phyloP scores from a whole-genome alignment of 306 rosid genomes.

The Astragalus membranaceus region DNA sequence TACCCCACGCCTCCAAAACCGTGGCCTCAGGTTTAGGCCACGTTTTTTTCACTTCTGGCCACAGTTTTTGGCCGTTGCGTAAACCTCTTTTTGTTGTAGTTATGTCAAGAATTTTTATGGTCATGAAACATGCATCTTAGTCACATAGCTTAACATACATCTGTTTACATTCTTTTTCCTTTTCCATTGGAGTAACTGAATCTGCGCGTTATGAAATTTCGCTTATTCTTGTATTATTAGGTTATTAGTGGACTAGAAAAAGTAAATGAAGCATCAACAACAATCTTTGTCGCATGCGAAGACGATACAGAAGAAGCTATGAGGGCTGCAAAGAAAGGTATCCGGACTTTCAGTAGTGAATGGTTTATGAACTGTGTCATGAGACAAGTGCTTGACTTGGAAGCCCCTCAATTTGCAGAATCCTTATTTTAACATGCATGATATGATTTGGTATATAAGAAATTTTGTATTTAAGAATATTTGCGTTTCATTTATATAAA shows the following conservation, averaged over 20 bases:
- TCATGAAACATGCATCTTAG: conserved; percentile 10
- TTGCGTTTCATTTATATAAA: too few species aligned
- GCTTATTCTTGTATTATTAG: conserved; percentile 25
- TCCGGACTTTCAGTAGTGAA: conserved; percentile 63
- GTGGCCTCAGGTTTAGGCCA: too few species aligned
- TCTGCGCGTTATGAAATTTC: neutral
- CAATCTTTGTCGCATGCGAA: conserved; percentile 66
- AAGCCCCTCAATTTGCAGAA: conserved; percentile 72
- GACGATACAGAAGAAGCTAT: conserved; percentile 72
- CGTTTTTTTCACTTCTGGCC: too few species aligned
- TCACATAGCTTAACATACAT: neutral
- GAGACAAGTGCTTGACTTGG: conserved; percentile 80
- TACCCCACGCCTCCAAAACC: too few species aligned
- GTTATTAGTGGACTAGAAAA: conserved; percentile 36
- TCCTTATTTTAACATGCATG: conserved; percentile 32
- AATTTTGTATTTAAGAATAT: neutral
- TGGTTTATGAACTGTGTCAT: conserved; percentile 89
- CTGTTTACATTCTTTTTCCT: neutral
- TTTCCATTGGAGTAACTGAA: neutral
- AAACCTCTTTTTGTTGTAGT: too few species aligned
- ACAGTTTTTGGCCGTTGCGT: too few species aligned
- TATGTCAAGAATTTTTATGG: too few species aligned
- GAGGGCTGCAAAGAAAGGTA: conserved; percentile 59
- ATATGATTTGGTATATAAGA: conserved; percentile 8
- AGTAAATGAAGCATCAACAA: conserved; percentile 43